A percentile compares a stretch with the other conserved stretches of the same genome.
phyloP scores from a whole-genome alignment of 257 asterid species.

The Nicotiana tomentosiformis region DNA sequence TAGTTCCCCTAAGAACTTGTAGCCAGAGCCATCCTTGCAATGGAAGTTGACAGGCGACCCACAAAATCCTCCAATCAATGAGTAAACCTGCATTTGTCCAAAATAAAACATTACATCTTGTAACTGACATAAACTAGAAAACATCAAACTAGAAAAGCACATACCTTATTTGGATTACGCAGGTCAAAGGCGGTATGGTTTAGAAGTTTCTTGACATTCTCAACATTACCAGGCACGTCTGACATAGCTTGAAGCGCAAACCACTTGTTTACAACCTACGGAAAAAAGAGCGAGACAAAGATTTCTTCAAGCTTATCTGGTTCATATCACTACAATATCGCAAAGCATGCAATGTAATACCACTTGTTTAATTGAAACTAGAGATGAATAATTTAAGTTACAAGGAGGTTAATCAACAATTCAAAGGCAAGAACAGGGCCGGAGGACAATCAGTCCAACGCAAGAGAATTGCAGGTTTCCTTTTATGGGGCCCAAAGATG shows the following conservation, averaged over 20 bases:
- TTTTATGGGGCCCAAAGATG: neutral
- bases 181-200: slow-evolving; percentile 72
- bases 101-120: neutral
- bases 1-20: slow-evolving; percentile 65
- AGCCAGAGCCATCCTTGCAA: slow-evolving; percentile 71
- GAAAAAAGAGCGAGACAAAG: neutral
- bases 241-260: slow-evolving; percentile 69
- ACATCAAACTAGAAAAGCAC: neutral
- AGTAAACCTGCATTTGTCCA: slow-evolving; percentile 44
- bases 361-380: neutral
- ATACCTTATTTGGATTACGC: slow-evolving; percentile 79
- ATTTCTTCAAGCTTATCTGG: neutral
- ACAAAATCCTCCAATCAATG: slow-evolving; percentile 71
- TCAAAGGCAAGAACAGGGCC: neutral
- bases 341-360: neutral
- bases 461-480: neutral
- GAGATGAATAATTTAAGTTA: neutral
- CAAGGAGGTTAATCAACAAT: neutral
- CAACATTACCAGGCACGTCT: slow-evolving; percentile 66
- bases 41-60: slow-evolving; percentile 70
- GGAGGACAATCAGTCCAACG: neutral
- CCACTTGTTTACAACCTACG: slow-evolving; percentile 76
- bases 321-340: neutral
- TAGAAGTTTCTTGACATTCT: slow-evolving; percentile 64
- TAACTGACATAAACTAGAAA: neutral